phyloP scores from a whole-genome alignment of 768 basidiomycete genomes.

The Cystofilobasidium bisporidii region DNA sequence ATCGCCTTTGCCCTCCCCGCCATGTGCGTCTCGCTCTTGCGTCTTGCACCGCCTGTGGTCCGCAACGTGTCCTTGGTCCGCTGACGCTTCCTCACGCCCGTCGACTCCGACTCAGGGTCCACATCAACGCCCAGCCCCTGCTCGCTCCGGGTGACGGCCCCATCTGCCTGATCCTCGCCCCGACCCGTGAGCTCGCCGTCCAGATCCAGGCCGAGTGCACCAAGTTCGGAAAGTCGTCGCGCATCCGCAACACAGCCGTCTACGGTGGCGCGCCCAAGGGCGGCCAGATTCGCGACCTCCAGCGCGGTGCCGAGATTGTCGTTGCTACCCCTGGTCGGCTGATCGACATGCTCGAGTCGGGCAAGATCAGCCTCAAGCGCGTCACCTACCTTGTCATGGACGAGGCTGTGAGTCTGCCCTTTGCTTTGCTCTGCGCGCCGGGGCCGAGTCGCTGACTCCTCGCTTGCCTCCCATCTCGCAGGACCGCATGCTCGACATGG shows the following conservation, averaged over 20 bases:
- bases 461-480: neutral
- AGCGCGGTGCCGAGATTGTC: constrained; percentile 92
- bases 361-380: constrained; percentile 91
- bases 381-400: constrained; percentile 98
- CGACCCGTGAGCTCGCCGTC: constrained; percentile 95
- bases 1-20: constrained; percentile 97
- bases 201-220: constrained; percentile 98
- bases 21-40: constrained; percentile 46
- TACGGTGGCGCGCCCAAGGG: constrained; percentile 99
- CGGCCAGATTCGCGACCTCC: constrained; percentile 92
- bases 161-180: constrained; percentile 90
- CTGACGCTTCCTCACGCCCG: neutral
- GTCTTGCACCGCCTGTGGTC: too few relatives aligned
- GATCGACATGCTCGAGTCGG: constrained; percentile 96
- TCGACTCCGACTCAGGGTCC: constrained; percentile 45
- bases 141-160: constrained; percentile 91
- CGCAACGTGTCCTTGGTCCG: neutral
- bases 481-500: constrained; percentile 99
- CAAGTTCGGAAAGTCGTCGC: constrained; percentile 82
- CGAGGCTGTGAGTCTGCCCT: constrained; percentile 52
- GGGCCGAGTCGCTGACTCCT: neutral
- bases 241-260: constrained; percentile 96
- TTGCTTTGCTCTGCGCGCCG: neutral
- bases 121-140: constrained; percentile 98
- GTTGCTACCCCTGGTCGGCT: constrained; percentile 99